phyloP scores from a whole-genome alignment of 257 asterid species.

The Rehmannia glutinosa region DNA sequence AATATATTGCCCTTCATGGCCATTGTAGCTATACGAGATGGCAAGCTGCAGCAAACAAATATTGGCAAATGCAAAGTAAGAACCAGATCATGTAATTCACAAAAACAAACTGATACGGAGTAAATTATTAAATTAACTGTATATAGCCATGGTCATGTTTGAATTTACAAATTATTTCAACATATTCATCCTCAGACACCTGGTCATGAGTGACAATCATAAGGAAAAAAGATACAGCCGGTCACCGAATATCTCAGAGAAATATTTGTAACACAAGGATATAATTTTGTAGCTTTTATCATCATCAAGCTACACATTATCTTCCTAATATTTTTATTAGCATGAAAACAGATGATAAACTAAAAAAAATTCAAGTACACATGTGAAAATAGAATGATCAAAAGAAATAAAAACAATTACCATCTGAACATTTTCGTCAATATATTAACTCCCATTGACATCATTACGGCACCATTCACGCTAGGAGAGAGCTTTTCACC shows the following conservation, averaged over 20 bases:
- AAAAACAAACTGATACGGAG: background rate
- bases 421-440: too few relatives aligned
- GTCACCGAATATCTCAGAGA: too few relatives aligned
- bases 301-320: too few relatives aligned
- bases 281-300: too few relatives aligned
- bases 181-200: slow-evolving; percentile 4
- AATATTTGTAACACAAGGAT: too few relatives aligned
- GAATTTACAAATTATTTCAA: slow-evolving; percentile 1
- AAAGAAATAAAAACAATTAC: too few relatives aligned
- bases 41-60: slow-evolving; percentile 64
- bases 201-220: slow-evolving; percentile 6
- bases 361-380: too few relatives aligned
- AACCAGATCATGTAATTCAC: slow-evolving; percentile 6
- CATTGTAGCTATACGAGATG: slow-evolving; percentile 54
- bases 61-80: slow-evolving; percentile 12
- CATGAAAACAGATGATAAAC: too few relatives aligned
- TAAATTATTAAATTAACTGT: background rate
- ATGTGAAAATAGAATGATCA: too few relatives aligned
- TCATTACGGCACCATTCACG: slow-evolving; percentile 50
- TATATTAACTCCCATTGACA: slow-evolving; percentile 80
- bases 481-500: slow-evolving; percentile 57
- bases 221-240: background rate
- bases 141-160: slow-evolving; percentile 4
- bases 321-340: too few relatives aligned
- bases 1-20: slow-evolving; percentile 64